Percentiles rank a stretch among this genome's conserved stretches.
Evolutionary conservation across 1,284 basidiomycete genomes (phyloP).

Genomic region (Peniophora sp.): DNA sequence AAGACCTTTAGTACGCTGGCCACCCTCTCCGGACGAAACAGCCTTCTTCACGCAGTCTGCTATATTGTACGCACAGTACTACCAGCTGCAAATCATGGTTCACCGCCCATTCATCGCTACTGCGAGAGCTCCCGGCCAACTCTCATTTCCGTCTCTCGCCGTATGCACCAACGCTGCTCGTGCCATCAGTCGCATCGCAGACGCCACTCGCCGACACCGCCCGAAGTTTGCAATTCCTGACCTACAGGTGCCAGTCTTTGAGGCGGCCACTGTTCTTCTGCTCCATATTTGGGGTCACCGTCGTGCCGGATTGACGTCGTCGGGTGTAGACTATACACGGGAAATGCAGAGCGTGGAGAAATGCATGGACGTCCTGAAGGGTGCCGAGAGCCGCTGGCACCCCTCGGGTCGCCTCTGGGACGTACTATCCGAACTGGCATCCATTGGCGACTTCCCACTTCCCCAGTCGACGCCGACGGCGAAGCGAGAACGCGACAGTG

Average conservation of each 20-base stretch:
- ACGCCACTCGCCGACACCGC: slow-evolving; percentile 37
- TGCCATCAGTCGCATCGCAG: slow-evolving; percentile 67
- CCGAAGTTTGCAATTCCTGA: not conserved
- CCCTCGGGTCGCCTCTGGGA: slow-evolving; percentile 40
- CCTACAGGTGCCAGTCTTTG: slow-evolving; percentile 36
- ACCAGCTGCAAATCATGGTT: slow-evolving; percentile 69
- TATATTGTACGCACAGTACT: slow-evolving; percentile 58
- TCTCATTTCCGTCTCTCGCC: slow-evolving; percentile 66
- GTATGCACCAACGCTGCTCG: slow-evolving; percentile 82
- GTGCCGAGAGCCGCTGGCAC: slow-evolving; percentile 35
- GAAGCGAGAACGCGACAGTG: no score
- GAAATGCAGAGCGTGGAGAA: slow-evolving; percentile 58
- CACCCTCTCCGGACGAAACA: slow-evolving; percentile 50
- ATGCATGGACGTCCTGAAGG: slow-evolving; percentile 46
- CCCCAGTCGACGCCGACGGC: no score
- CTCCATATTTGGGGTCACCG: slow-evolving; percentile 63
- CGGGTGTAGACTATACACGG: slow-evolving; percentile 38
- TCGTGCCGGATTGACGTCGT: slow-evolving; percentile 38
- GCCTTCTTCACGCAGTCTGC: slow-evolving; percentile 67
- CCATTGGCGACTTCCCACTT: slow-evolving; percentile 48
- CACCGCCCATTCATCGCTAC: slow-evolving; percentile 80
- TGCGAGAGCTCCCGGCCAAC: slow-evolving; percentile 43
- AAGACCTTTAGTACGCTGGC: slow-evolving; percentile 46
- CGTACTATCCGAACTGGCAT: slow-evolving; percentile 49
- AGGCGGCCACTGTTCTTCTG: slow-evolving; percentile 53